Percentiles rank a stretch among this genome's conserved stretches.
Evolutionary conservation across 352 stramenopile genomes (phyloP).

Genomic region (Globisporangium takayamanum): DNA sequence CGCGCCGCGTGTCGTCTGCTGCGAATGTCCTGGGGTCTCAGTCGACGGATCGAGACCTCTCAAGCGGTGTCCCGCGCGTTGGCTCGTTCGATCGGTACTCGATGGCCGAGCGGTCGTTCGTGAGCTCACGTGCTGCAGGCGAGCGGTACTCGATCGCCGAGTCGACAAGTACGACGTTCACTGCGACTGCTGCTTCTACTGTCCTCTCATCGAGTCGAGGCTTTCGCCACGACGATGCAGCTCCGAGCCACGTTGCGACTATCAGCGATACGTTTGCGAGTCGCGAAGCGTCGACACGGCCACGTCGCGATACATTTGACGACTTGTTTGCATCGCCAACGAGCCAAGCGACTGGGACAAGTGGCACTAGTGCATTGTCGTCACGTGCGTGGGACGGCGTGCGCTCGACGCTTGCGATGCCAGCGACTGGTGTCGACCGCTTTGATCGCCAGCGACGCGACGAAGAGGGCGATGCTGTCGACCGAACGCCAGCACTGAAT

Average conservation of each 20-base stretch:
- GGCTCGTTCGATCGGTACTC: slow-evolving; percentile 7
- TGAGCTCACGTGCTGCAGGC: background rate
- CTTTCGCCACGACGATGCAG: background rate
- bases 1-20: background rate
- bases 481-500: background rate
- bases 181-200: too few relatives aligned
- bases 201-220: too few relatives aligned
- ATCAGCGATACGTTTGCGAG: background rate
- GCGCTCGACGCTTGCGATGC: background rate
- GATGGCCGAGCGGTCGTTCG: slow-evolving; percentile 10
- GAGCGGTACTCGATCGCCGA: slow-evolving; percentile 28
- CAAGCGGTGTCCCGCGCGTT: background rate
- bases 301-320: slow-evolving; percentile 66
- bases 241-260: background rate
- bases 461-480: background rate
- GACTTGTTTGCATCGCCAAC: slow-evolving; percentile 68
- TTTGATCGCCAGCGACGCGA: slow-evolving; percentile 36
- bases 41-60: background rate
- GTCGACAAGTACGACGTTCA: slow-evolving; percentile 1
- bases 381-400: slow-evolving; percentile 11
- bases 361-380: background rate
- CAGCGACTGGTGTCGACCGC: slow-evolving; percentile 33
- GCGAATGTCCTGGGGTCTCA: background rate
- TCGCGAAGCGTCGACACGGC: slow-evolving; percentile 2
- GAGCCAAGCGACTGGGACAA: background rate